Conservation (phyloP, 2,329 filamentous ascomycete species). For the Colletotrichum sidae region DNA sequence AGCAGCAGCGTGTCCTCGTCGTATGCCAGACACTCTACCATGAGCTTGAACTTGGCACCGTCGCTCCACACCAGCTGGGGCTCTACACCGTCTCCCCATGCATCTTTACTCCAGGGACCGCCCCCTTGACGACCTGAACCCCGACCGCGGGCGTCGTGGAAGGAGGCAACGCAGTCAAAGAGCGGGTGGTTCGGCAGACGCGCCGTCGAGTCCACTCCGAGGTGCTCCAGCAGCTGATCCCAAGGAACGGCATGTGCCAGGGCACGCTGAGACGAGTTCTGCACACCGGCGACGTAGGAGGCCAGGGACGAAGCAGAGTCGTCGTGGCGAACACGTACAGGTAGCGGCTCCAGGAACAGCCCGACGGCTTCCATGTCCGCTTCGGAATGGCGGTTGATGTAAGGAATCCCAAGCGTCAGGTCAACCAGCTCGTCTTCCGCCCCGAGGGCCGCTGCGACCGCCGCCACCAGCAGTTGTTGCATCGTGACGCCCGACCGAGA, state of each 20-base stretch:
- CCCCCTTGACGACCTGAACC: not conserved
- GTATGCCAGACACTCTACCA: slow-evolving; percentile 37
- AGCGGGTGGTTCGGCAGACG: slow-evolving; percentile 38
- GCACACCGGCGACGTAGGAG: slow-evolving; percentile 33
- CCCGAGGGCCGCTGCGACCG: not conserved
- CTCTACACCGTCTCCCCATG: slow-evolving; percentile 1
- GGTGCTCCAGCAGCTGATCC: slow-evolving; percentile 43
- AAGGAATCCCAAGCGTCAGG: not conserved
- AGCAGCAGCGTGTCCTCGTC: slow-evolving; percentile 24
- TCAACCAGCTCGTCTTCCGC: not conserved
- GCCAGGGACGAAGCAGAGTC: not conserved
- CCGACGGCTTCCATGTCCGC: slow-evolving; percentile 9
- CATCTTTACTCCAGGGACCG: not conserved
- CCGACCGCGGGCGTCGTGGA: slow-evolving; percentile 36
- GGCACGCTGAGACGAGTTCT: slow-evolving; percentile 40
- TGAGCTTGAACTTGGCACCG: slow-evolving; percentile 39
- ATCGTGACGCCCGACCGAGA: not conserved
- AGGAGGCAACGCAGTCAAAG: slow-evolving; percentile 42
- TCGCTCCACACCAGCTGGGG: slow-evolving; percentile 27
- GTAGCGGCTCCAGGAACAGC: slow-evolving; percentile 9
- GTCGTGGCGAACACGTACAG: not conserved
- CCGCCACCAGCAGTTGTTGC: slow-evolving; percentile 2
- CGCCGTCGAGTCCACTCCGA: slow-evolving; percentile 25
- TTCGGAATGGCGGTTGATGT: slow-evolving; percentile 5
- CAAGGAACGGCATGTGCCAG: slow-evolving; percentile 46